Evolutionary conservation across 179 eudicot species (phyloP).

Genomic region (Beta lomatogona): DNA sequence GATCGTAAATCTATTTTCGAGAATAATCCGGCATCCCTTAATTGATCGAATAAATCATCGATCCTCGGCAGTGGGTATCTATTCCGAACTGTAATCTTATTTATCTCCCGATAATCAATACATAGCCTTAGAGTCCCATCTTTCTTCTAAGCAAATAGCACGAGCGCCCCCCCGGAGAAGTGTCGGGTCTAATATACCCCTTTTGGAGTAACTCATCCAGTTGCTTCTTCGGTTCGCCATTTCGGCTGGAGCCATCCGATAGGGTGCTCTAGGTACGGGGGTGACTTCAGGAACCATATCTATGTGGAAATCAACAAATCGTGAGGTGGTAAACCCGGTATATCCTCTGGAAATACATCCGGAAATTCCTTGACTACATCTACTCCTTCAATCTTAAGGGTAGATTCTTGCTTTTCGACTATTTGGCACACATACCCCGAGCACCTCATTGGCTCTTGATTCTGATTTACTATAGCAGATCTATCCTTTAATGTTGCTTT

Average conservation of each 20-base stretch:
- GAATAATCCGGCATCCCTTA: not conserved
- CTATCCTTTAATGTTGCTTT: no score
- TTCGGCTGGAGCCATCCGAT: not conserved
- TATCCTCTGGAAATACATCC: not conserved
- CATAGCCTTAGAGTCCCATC: not conserved
- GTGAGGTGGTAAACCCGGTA: not conserved
- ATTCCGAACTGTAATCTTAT: not conserved
- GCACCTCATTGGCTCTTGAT: no score
- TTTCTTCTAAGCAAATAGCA: not conserved
- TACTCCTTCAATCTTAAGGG: no score
- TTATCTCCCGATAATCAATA: not conserved
- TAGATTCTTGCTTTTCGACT: no score
- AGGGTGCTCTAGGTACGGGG: not conserved
- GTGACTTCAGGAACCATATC: not conserved
- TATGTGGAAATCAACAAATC: not conserved
- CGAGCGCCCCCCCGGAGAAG: not conserved
- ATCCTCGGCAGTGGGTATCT: not conserved
- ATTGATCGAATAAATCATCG: not conserved
- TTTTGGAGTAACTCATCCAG: not conserved
- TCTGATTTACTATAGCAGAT: no score
- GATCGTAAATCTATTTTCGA: not conserved
- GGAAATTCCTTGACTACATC: not conserved
- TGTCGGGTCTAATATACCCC: not conserved
- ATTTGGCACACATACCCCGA: no score
- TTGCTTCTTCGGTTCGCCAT: not conserved